A percentile compares a stretch with the other conserved stretches of the same genome.
Conservation (phyloP, 768 basidiomycete species). For the Glaciozyma martinii region DNA sequence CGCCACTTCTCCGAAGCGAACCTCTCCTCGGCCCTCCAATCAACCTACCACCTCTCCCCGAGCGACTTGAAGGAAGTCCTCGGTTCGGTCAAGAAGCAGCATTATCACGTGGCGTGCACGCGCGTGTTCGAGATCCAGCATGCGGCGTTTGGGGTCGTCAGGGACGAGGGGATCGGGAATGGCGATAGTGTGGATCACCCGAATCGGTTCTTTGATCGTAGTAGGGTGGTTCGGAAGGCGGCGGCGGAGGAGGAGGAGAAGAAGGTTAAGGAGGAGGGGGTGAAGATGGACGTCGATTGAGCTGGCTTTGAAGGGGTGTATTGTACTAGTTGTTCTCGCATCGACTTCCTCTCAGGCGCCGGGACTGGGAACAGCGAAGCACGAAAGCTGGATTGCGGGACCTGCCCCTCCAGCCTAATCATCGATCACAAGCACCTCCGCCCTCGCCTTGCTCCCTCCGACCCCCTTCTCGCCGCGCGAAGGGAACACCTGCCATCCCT, state of each 20-base stretch:
- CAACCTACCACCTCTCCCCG: conserved; percentile 57
- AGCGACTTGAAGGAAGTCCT: conserved; percentile 74
- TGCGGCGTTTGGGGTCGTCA: conserved; percentile 54
- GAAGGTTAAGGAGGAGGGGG: conserved; percentile 30
- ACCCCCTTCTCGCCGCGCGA: too few species aligned
- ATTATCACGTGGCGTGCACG: conserved; percentile 94
- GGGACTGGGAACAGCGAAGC: too few species aligned
- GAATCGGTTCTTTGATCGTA: conserved; percentile 54
- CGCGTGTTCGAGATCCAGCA: conserved; percentile 94
- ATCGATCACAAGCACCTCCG: too few species aligned
- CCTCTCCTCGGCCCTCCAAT: conserved; percentile 63
- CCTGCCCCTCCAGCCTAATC: too few species aligned
- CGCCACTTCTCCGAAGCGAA: conserved; percentile 77
- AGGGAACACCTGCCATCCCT: too few species aligned
- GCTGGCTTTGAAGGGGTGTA: background rate
- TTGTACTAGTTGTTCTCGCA: background rate
- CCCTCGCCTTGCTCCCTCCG: too few species aligned
- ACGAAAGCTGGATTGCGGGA: too few species aligned
- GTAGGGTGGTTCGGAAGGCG: background rate
- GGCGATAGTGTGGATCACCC: conserved; percentile 90
- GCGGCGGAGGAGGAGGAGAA: conserved; percentile 31
- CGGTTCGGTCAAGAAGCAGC: conserved; percentile 62
- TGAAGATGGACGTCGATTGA: conserved; percentile 17
- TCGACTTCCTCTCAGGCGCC: too few species aligned
- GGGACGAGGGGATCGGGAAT: conserved; percentile 76